Percentiles rank a stretch among this genome's conserved stretches.
These are phyloP conservation scores for Waitea zeae DNA, from an alignment of 1,284 basidiomycete genomes.

Conservation along the genomic window DNA sequence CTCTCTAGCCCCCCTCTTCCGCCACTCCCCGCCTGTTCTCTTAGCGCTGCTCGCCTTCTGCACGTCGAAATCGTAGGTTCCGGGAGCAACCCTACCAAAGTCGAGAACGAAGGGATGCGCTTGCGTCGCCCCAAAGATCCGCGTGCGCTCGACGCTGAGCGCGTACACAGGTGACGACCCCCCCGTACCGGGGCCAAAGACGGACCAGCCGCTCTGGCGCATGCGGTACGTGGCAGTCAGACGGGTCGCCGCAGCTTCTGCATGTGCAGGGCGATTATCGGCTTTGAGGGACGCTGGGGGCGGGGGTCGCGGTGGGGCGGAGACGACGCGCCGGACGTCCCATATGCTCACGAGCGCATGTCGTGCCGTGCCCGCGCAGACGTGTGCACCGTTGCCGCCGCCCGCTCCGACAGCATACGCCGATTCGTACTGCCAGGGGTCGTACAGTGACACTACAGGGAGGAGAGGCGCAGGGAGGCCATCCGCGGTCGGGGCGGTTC, in stretches of 20 bases:
- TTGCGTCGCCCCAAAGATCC: slow-evolving; percentile 58
- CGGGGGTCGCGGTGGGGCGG: slow-evolving; percentile 13
- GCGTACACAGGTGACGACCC: slow-evolving; percentile 58
- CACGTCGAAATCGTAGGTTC: no score
- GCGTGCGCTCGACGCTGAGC: slow-evolving; percentile 49
- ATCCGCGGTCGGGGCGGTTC: slow-evolving; percentile 9
- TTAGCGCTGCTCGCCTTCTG: no score
- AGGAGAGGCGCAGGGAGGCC: slow-evolving; percentile 22
- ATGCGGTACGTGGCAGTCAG: no score
- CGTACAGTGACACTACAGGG: slow-evolving; percentile 39
- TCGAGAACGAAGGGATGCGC: slow-evolving; percentile 59
- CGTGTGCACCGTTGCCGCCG: slow-evolving; percentile 41
- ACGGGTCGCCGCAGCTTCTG: not conserved
- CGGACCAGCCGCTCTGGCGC: slow-evolving; percentile 40
- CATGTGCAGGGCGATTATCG: no score
- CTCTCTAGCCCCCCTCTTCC: no score
- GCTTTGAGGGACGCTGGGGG: not conserved
- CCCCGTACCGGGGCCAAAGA: slow-evolving; percentile 61
- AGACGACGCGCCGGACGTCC: slow-evolving; percentile 60
- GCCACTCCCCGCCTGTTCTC: no score
- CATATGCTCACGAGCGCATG: slow-evolving; percentile 63
- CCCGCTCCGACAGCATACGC: slow-evolving; percentile 55
- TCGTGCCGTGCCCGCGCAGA: slow-evolving; percentile 56
- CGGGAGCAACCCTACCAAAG: no score
- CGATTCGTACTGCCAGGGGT: slow-evolving; percentile 53